phyloP scores from a whole-genome alignment of 2,329 filamentous ascomycete species.

The Davidsoniella australis region DNA sequence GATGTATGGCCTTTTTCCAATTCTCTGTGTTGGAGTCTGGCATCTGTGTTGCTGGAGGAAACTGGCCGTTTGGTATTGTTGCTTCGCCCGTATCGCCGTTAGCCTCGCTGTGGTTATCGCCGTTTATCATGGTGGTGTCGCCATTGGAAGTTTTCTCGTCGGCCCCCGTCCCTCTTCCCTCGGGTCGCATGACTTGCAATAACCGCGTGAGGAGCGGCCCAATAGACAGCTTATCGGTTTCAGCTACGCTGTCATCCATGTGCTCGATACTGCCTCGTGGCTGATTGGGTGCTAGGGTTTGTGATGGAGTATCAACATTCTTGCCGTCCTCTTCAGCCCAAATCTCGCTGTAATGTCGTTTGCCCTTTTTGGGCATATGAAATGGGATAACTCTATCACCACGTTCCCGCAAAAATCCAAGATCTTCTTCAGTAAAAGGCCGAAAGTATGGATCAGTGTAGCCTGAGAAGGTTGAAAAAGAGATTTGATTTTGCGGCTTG shows the following conservation, averaged over 20 bases:
- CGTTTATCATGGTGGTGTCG: slow-evolving; percentile 9
- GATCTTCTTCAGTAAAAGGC: slow-evolving; percentile 78
- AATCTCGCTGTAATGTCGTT: slow-evolving; percentile 70
- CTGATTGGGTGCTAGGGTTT: slow-evolving; percentile 62
- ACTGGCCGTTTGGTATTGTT: slow-evolving; percentile 15
- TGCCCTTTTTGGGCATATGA: slow-evolving; percentile 68
- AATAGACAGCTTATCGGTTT: slow-evolving; percentile 77
- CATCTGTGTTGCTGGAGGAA: slow-evolving; percentile 62
- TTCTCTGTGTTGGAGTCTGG: slow-evolving; percentile 56
- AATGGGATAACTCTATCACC: slow-evolving; percentile 75
- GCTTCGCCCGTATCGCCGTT: slow-evolving; percentile 33
- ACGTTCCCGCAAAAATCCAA: slow-evolving; percentile 79
- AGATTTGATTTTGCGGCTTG: slow-evolving; percentile 87
- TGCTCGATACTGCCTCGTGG: slow-evolving; percentile 72
- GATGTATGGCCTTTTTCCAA: slow-evolving; percentile 62
- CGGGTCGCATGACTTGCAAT: slow-evolving; percentile 64
- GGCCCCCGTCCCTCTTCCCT: slow-evolving; percentile 37
- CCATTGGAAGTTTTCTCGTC: slow-evolving; percentile 44
- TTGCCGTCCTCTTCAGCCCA: slow-evolving; percentile 90
- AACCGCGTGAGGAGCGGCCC: slow-evolving; percentile 74
- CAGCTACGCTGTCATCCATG: slow-evolving; percentile 70
- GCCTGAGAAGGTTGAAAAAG: slow-evolving; percentile 78
- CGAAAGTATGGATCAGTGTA: slow-evolving; percentile 88
- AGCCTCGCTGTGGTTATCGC: slow-evolving; percentile 6
- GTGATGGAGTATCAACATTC: slow-evolving; percentile 52